Evolutionary conservation across 495 filamentous ascomycete genomes (phyloP).

Genomic region (Talaromyces nanjingensis): DNA sequence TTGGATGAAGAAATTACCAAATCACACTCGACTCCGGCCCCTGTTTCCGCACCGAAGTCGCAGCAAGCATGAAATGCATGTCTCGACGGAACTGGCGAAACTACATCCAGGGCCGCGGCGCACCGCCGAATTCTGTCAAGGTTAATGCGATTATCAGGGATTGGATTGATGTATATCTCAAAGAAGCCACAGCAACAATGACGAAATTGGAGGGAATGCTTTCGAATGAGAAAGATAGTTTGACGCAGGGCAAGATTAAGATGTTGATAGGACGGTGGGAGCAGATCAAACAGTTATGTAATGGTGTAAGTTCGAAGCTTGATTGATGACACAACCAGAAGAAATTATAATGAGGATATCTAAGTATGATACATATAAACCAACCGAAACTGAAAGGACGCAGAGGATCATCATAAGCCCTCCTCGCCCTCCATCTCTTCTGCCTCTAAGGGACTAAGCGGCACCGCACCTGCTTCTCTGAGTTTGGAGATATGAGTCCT

Average conservation of each 20-base stretch:
- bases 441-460: slow-evolving; percentile 20
- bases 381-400: neutral
- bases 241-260: slow-evolving; percentile 22
- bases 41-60: slow-evolving; percentile 69
- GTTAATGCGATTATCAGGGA: slow-evolving; percentile 28
- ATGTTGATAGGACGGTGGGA: slow-evolving; percentile 42
- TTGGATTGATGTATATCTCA: slow-evolving; percentile 33
- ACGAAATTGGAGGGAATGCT: slow-evolving; percentile 25
- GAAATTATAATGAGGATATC: neutral
- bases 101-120: slow-evolving; percentile 33
- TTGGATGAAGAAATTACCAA: slow-evolving; percentile 47
- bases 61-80: slow-evolving; percentile 48
- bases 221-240: slow-evolving; percentile 16
- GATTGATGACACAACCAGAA: neutral
- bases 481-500: slow-evolving; percentile 17
- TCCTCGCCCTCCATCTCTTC: slow-evolving; percentile 6
- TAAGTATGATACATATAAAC: neutral
- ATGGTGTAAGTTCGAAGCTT: slow-evolving; percentile 18
- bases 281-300: slow-evolving; percentile 41
- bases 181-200: slow-evolving; percentile 29
- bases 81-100: slow-evolving; percentile 37
- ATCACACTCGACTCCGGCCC: slow-evolving; percentile 47
- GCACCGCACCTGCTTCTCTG: slow-evolving; percentile 25
- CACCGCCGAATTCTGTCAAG: slow-evolving; percentile 20
- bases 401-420: neutral